These are phyloP conservation scores for Capronia epimyces DNA, from an alignment of 2,329 filamentous ascomycete genomes.

Conservation along the genomic window DNA sequence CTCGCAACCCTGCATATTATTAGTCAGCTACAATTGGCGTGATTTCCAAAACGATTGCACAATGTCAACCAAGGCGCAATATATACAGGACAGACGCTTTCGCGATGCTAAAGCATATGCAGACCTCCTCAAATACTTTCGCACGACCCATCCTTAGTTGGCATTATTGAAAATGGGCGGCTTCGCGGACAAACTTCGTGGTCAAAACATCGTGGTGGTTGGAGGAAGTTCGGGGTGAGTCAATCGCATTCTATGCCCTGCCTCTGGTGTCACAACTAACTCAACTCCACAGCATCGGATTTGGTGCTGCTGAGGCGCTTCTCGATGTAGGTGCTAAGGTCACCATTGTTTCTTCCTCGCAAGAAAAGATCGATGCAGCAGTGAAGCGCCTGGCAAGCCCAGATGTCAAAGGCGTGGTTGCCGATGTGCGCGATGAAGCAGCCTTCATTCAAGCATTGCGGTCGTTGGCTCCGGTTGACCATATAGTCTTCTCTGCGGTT, in stretches of 20 bases:
- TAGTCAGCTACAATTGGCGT: too few species aligned
- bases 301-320: slow-evolving; percentile 54
- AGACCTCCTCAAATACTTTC: too few species aligned
- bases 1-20: too few species aligned
- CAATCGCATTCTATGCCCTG: background rate
- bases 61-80: too few species aligned
- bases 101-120: too few species aligned
- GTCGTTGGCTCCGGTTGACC: slow-evolving; percentile 41
- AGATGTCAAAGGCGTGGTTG: slow-evolving; percentile 17
- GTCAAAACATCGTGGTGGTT: slow-evolving; percentile 18
- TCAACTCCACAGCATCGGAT: slow-evolving; percentile 38
- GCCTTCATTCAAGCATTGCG: slow-evolving; percentile 10
- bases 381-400: slow-evolving; percentile 39
- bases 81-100: too few species aligned
- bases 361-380: slow-evolving; percentile 44
- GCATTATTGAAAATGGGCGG: slow-evolving; percentile 9
- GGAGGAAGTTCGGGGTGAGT: slow-evolving; percentile 22
- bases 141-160: too few species aligned
- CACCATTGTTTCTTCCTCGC: slow-evolving; percentile 54
- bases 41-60: too few species aligned
- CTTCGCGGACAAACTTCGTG: slow-evolving; percentile 18
- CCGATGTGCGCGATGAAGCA: slow-evolving; percentile 20
- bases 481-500: slow-evolving; percentile 55
- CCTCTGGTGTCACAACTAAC: background rate
- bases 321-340: slow-evolving; percentile 53